These are phyloP conservation scores for Silene noctiflora DNA, from an alignment of 179 eudicot genomes.

Conservation along the genomic window DNA sequence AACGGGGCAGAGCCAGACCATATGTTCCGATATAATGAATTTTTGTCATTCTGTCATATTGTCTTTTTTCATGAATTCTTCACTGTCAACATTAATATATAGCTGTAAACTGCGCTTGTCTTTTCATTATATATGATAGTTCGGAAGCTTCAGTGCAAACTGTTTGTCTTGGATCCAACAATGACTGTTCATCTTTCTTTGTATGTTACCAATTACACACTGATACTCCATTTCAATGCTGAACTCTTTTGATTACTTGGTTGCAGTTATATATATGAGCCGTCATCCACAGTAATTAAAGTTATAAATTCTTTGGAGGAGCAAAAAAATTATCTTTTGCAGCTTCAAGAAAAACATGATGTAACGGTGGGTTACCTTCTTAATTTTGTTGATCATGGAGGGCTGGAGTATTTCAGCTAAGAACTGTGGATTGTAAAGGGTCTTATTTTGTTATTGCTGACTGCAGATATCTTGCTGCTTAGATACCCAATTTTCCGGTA, in stretches of 20 bases:
- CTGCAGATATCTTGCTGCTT: conserved; percentile 87
- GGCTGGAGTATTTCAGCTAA: neutral
- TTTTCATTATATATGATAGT: neutral
- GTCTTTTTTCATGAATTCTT: neutral
- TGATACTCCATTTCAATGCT: conserved; percentile 3
- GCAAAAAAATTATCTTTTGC: conserved; percentile 62
- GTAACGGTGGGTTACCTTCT: conserved; percentile 50
- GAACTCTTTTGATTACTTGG: conserved; percentile 18
- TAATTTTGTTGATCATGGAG: neutral
- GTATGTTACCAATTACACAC: neutral
- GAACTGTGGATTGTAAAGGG: neutral
- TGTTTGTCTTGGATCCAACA: conserved; percentile 10
- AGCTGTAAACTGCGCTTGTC: neutral
- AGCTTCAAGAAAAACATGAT: conserved; percentile 86
- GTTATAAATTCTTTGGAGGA: conserved; percentile 66
- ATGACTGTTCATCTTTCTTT: neutral
- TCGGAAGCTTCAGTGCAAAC: neutral
- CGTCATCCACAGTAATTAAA: conserved; percentile 65
- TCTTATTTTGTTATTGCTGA: conserved; percentile 17
- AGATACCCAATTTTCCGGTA: conserved; percentile 93
- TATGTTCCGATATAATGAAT: no score
- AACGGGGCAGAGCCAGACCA: conserved; percentile 1
- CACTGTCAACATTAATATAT: neutral
- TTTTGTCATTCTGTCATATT: neutral
- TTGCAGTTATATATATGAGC: conserved; percentile 83